Percentiles rank a stretch among this genome's conserved stretches.
These are phyloP conservation scores for Aspergillus candidus DNA, from an alignment of 2,329 filamentous ascomycete genomes.

Conservation along the genomic window DNA sequence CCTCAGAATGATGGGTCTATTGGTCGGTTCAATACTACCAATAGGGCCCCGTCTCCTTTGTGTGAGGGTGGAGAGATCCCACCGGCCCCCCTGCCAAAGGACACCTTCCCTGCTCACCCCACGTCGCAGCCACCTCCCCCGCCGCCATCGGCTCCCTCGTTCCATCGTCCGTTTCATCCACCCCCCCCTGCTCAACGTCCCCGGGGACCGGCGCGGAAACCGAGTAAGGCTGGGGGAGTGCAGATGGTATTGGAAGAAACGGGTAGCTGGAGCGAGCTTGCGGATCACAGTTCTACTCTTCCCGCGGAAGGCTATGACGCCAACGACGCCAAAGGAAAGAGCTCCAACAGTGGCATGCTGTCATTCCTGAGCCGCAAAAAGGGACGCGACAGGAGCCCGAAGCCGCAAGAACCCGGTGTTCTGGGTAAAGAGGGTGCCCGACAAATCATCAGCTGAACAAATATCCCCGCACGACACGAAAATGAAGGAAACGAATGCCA, in stretches of 20 bases:
- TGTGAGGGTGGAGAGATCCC: conserved; percentile 25
- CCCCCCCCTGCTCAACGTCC: conserved; percentile 41
- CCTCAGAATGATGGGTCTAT: conserved; percentile 25
- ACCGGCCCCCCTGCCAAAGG: conserved; percentile 16
- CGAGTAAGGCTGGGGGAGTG: conserved; percentile 73
- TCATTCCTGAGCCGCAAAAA: conserved; percentile 86
- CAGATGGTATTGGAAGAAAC: conserved; percentile 86
- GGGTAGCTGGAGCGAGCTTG: conserved; percentile 86
- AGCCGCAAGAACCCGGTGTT: conserved; percentile 88
- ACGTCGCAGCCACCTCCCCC: conserved; percentile 24
- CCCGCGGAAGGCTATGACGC: conserved; percentile 56
- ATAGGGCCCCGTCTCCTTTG: conserved; percentile 18
- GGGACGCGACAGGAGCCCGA: conserved; percentile 83
- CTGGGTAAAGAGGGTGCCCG: conserved; percentile 91
- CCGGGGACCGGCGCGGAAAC: conserved; percentile 61
- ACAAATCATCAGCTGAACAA: conserved; percentile 61
- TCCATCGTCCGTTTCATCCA: conserved; percentile 34
- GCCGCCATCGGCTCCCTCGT: conserved; percentile 29
- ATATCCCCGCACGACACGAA: too few relatives aligned
- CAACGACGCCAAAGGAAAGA: conserved; percentile 41
- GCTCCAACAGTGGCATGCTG: conserved; percentile 66
- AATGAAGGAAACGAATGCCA: too few relatives aligned
- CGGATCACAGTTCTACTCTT: conserved; percentile 72
- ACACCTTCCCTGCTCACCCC: conserved; percentile 14
- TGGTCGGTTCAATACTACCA: conserved; percentile 22